Base-by-base conservation (phyloP, 1,139 yeast genomes). In the Eremothecium cymbalariae region DNA sequence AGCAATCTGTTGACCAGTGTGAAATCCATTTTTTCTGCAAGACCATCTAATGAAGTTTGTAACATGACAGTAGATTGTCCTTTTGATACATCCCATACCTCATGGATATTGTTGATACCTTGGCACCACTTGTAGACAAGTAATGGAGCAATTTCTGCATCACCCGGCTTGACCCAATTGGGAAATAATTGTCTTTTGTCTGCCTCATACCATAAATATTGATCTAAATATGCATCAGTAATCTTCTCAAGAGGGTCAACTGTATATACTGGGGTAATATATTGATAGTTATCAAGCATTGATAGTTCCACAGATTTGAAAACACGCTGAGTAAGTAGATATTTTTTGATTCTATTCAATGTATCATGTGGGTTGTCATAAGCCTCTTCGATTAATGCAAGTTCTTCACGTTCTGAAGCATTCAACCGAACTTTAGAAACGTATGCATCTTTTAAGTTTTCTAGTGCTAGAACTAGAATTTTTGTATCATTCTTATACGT, bases 351-450 rank as follows among this genome's bases (percentile, higher is more conserved):
- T 43, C 95, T 72, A 12, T 81, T 81, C 40, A 93, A 65, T 43
- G 90, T 81, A 53, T 90, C 97, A 55, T 86, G 95, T 0, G 99
- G 99, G 46, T 85, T 85, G 51, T 90, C 99, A 55, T 85, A 90
- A 0, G 97, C 97, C 52, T 86, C 95, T 53, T 93, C 98, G 35
- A 93, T 86, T 43, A 90, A 65, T 0, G 96, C 94, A 42, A 90
- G 62, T 51, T 90, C 98, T 57, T 90, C 96, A 43, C 97, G 70
- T 57, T 93, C 95, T 4, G 79, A 65, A 7, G 94, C 79, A 48
- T 86, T 90, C 46, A 93, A 62, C 37, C 95, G 65, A 1, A 88
- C 82, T 48, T 84, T 82, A n/a, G 94, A 80, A 41, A 74, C 75
- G 51, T 79, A 86, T 8, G 78, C 71, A 43, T 85, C 95, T 47